Evolutionary conservation across 371 early-diverging fungal genomes (phyloP).

Genomic region (Batkoa obscura): DNA sequence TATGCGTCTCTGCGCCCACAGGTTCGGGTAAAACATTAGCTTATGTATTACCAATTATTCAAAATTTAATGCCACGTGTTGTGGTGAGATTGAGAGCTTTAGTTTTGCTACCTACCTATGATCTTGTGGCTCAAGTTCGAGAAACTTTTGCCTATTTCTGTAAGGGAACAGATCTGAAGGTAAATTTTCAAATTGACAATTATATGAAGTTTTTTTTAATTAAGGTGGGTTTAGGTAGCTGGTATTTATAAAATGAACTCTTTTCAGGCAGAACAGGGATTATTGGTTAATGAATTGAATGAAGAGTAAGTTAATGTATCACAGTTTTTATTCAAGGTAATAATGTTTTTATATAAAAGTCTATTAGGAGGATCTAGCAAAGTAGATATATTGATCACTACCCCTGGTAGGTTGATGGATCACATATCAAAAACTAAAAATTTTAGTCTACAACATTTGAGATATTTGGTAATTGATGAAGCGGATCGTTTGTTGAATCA

Average conservation of each 20-base stretch:
- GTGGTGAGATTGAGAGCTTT: constrained; percentile 65
- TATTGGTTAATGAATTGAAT: constrained; percentile 29
- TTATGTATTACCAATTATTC: constrained; percentile 85
- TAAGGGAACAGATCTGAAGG: constrained; percentile 48
- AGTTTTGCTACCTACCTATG: constrained; percentile 77
- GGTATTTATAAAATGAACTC: constrained; percentile 56
- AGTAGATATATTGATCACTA: constrained; percentile 84
- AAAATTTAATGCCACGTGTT: constrained; percentile 41
- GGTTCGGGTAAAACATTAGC: constrained; percentile 96
- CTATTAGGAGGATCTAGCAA: constrained; percentile 35
- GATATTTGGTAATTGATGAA: constrained; percentile 85
- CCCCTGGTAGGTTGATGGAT: constrained; percentile 90
- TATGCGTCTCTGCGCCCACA: constrained; percentile 88
- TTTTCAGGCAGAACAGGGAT: constrained; percentile 51
- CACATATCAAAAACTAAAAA: constrained; percentile 65
- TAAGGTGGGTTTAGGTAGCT: constrained; percentile 21
- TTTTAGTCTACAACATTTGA: constrained; percentile 75
- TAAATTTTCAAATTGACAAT: background rate
- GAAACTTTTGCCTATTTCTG: constrained; percentile 58
- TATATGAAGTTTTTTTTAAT: background rate
- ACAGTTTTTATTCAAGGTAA: background rate
- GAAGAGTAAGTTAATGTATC: constrained; percentile 11
- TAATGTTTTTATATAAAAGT: constrained; percentile 6
- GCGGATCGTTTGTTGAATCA: constrained; percentile 89
- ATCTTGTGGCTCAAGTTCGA: constrained; percentile 69